Base-by-base conservation (phyloP, 2,329 filamentous ascomycete genomes). In the Phyllosticta paracitricarpa region DNA sequence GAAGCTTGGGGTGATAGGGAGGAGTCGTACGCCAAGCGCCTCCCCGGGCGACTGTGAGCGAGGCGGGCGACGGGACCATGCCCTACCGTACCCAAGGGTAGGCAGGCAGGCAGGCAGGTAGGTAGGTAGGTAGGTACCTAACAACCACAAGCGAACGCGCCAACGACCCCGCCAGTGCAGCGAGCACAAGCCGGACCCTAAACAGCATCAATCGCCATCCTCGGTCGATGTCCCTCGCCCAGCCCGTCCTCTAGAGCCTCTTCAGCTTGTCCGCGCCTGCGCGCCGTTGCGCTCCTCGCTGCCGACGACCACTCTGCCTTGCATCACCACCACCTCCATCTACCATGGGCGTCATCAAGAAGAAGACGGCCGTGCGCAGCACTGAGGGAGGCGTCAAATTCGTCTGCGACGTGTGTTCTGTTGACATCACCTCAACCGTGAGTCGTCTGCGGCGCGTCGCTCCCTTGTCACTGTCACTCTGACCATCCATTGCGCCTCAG, bases 401-500 rank as follows among this genome's bases (percentile, higher is more conserved):
- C 74, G 91, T 97, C 66, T 99, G 94, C 79, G 95, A 99, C 75
- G 88, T 96, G 63, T 99, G 94, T 75, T 96, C 91, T 54, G 90
- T 90, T 62, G 94, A 99, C 74, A 96, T 99, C 67, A 99, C 94
- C 55, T 94, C 92, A 4, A 99, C 94, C 55, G 94, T 96, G 82
- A 70, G 88, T 81, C 54, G 58, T 52, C 48, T 30, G 51, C 58
- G 28, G 54, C 54, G 58, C 35, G 25, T 33, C 35, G 52, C 58
- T 40, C 35, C 40, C 54, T 14, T 33, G 58, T n/a, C 24, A 26
- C 58, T 17, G 22, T 54, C 53, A 58, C 33, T 22, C 19, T 22
- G 2, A 22, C 19, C 19, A 22, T 22, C 19, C 54, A 59, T 61
- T 57, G 53, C 59, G 59, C 56, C n/a, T n/a, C 67, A 96, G 91